Conservation (phyloP, 306 rosid species). For the Dryas drummondii region DNA sequence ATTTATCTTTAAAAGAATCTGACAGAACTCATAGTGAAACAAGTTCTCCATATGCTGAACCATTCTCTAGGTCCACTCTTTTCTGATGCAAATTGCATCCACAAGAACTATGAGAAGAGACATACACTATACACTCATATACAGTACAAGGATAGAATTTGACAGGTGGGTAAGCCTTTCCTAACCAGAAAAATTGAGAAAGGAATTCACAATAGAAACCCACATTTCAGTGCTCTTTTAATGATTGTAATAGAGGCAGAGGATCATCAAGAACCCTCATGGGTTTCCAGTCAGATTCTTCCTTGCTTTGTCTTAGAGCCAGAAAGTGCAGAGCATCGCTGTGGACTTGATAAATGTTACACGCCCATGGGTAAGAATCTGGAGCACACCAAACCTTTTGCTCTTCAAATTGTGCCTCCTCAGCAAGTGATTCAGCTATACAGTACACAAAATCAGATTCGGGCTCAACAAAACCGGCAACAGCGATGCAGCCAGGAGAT, state of each 20-base stretch:
- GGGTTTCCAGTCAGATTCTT: constrained; percentile 78
- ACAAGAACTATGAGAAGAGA: neutral
- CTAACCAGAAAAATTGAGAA: neutral
- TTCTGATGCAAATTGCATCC: constrained; percentile 5
- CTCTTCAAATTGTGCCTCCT: constrained; percentile 79
- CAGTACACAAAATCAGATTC: constrained; percentile 68
- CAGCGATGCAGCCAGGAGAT: constrained; percentile 78
- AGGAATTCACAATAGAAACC: neutral
- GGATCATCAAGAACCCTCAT: constrained; percentile 65
- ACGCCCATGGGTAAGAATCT: constrained; percentile 89
- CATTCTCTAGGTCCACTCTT: neutral
- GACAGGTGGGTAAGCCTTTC: neutral
- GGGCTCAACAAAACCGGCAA: constrained; percentile 66
- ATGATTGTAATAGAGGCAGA: constrained; percentile 34
- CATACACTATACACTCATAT: neutral
- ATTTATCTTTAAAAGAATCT: too few relatives aligned
- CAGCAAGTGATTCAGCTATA: constrained; percentile 66
- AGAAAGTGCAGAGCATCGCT: constrained; percentile 91
- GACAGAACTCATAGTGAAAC: neutral
- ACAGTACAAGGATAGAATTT: neutral
- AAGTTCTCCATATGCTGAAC: neutral
- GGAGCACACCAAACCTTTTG: constrained; percentile 84
- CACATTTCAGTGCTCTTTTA: constrained; percentile 22
- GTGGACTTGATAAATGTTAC: constrained; percentile 79
- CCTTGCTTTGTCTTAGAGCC: constrained; percentile 71